Evolutionary conservation across 1,284 basidiomycete genomes (phyloP).

Genomic region (Tilletia caries): DNA sequence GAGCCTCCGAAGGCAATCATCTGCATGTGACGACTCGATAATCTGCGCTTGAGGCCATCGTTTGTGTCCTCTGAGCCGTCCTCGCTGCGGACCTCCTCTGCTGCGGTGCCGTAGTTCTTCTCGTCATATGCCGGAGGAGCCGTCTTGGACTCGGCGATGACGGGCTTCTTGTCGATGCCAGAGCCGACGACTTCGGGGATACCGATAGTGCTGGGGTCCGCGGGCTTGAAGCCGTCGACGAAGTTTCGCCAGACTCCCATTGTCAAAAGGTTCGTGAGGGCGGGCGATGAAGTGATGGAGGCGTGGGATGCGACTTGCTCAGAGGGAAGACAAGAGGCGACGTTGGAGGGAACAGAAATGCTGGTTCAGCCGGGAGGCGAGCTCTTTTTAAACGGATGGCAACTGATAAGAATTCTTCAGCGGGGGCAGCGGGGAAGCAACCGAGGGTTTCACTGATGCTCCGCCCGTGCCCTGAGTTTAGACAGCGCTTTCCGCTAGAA

Average conservation of each 20-base stretch:
- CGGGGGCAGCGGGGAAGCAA: too few relatives aligned
- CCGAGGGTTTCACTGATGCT: too few relatives aligned
- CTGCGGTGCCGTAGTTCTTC: neutral
- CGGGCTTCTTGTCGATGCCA: slow-evolving; percentile 11
- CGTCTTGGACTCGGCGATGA: neutral
- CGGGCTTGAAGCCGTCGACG: slow-evolving; percentile 39
- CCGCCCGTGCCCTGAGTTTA: too few relatives aligned
- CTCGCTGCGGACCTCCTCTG: neutral
- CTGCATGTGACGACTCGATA: slow-evolving; percentile 31
- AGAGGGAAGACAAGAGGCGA: too few relatives aligned
- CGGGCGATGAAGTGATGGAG: too few relatives aligned
- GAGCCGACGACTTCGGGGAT: neutral
- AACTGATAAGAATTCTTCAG: too few relatives aligned
- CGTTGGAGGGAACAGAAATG: too few relatives aligned
- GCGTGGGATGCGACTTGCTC: too few relatives aligned
- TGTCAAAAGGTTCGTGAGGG: too few relatives aligned
- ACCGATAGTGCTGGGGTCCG: slow-evolving; percentile 17
- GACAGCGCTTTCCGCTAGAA: too few relatives aligned
- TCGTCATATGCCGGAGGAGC: neutral
- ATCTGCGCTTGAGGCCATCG: slow-evolving; percentile 23
- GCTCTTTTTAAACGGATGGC: too few relatives aligned
- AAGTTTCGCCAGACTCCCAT: slow-evolving; percentile 34
- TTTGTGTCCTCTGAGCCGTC: neutral
- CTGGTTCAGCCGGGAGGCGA: too few relatives aligned
- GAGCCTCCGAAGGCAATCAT: slow-evolving; percentile 45